Percentiles rank a stretch among this genome's conserved stretches.
Evolutionary conservation across 75 land plant genomes (phyloP).

Genomic region (Selaginella tamariscina): DNA sequence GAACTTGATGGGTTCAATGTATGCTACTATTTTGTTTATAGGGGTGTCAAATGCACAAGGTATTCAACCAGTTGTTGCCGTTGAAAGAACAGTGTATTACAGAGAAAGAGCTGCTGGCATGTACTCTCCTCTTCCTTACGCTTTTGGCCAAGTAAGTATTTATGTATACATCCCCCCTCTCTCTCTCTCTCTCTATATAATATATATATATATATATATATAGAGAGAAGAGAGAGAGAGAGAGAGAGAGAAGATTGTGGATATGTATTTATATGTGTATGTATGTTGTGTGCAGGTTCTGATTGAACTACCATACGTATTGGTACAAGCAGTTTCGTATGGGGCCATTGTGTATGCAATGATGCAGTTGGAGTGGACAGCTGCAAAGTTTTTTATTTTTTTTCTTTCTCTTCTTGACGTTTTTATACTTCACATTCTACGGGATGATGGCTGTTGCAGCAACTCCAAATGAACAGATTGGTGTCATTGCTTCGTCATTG

Average conservation of each 20-base stretch:
- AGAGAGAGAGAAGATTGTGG: too few species aligned
- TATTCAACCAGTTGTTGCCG: not conserved
- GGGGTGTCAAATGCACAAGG: not conserved
- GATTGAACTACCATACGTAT: constrained; percentile 1
- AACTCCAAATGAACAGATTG: constrained; percentile 21
- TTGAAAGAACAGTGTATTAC: constrained; percentile 7
- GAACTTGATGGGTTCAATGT: constrained; percentile 6
- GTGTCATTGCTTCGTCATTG: constrained; percentile 14
- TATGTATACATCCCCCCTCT: not conserved
- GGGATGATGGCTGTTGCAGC: constrained; percentile 36
- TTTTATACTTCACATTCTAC: constrained; percentile 18
- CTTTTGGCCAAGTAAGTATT: constrained; percentile 8
- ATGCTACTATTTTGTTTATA: constrained; percentile 1
- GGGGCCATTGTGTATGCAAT: constrained; percentile 7
- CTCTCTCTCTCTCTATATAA: too few species aligned
- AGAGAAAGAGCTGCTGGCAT: constrained; percentile 8
- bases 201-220: too few species aligned
- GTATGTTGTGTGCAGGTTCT: not conserved
- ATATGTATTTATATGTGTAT: not conserved
- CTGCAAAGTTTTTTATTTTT: constrained; percentile 5
- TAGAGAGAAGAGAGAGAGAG: too few species aligned
- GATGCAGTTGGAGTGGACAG: constrained; percentile 9
- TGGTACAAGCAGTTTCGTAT: not conserved
- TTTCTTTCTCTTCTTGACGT: not conserved
- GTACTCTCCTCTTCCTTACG: constrained; percentile 12